Percentiles rank a stretch among this genome's conserved stretches.
These are phyloP conservation scores for Brettanomyces bruxellensis DNA, from an alignment of 805 yeast species.

Conservation along the genomic window DNA sequence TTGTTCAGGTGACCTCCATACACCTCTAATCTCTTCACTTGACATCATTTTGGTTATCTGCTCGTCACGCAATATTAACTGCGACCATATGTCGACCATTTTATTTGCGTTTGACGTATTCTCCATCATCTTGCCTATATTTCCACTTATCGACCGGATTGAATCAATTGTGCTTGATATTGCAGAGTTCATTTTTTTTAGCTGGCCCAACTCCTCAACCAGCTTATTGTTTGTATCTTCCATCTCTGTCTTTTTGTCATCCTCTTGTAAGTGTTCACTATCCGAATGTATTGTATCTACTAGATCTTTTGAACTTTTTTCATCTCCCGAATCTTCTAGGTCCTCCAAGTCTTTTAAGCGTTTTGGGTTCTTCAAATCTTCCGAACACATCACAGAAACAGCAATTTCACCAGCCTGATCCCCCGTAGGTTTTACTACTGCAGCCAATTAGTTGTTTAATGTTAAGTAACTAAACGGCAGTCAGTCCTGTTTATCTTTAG, in stretches of 20 bases:
- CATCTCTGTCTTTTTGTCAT: not conserved
- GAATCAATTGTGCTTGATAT: slow-evolving; percentile 11
- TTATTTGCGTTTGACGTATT: slow-evolving; percentile 15
- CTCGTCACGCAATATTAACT: slow-evolving; percentile 52
- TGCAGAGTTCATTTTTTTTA: slow-evolving; percentile 11
- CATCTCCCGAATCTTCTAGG: no score
- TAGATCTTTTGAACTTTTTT: no score
- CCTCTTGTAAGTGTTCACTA: no score
- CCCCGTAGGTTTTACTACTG: no score
- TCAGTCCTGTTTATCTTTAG: no score
- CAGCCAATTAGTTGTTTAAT: no score
- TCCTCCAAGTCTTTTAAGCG: no score
- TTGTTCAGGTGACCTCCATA: slow-evolving; percentile 5
- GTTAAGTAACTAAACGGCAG: no score
- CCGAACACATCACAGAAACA: no score
- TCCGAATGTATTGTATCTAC: no score
- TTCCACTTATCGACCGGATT: slow-evolving; percentile 10
- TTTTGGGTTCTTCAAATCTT: no score
- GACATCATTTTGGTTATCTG: slow-evolving; percentile 41
- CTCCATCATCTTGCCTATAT: slow-evolving; percentile 10
- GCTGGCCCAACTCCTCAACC: slow-evolving; percentile 2
- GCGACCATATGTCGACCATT: slow-evolving; percentile 50
- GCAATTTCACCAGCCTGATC: no score
- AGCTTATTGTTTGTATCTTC: not conserved
- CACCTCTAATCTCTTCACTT: not conserved